Percentiles rank a stretch among this genome's conserved stretches.
Conservation (phyloP, 1,139 yeast species). For the Suhomyces kunorum region DNA sequence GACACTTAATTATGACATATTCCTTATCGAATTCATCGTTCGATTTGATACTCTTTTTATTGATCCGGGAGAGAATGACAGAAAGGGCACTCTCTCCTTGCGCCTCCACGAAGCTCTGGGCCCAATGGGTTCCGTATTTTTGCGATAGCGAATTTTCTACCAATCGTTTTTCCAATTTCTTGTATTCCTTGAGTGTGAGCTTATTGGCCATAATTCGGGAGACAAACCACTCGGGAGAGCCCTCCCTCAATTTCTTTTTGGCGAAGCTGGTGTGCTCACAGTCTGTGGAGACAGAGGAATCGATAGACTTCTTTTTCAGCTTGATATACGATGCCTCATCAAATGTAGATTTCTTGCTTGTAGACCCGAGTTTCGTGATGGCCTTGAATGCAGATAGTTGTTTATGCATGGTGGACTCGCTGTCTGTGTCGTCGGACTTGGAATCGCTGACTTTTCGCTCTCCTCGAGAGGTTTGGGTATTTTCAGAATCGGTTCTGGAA, state of each 20-base stretch:
- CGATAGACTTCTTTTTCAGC: slow-evolving; percentile 19
- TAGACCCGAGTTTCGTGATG: slow-evolving; percentile 16
- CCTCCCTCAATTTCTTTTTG: slow-evolving; percentile 35
- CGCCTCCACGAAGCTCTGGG: slow-evolving; percentile 33
- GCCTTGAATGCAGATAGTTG: slow-evolving; percentile 18
- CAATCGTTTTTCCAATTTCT: slow-evolving; percentile 38
- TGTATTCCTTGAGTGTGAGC: slow-evolving; percentile 36
- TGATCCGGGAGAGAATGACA: slow-evolving; percentile 41
- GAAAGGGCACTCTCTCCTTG: slow-evolving; percentile 51
- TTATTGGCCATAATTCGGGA: slow-evolving; percentile 39
- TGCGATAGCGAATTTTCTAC: slow-evolving; percentile 22
- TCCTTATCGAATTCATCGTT: slow-evolving; percentile 50
- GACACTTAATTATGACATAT: slow-evolving; percentile 39
- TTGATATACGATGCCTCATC: slow-evolving; percentile 15
- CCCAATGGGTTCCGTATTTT: slow-evolving; percentile 31
- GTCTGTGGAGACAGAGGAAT: slow-evolving; percentile 16
- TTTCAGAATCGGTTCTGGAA: slow-evolving; percentile 6
- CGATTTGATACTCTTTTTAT: slow-evolving; percentile 45
- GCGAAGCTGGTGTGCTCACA: slow-evolving; percentile 9
- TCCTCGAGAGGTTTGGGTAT: neutral
- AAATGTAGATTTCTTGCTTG: slow-evolving; percentile 16
- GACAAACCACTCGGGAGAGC: slow-evolving; percentile 48
- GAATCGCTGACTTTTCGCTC: slow-evolving; percentile 2
- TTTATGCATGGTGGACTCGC: slow-evolving; percentile 12
- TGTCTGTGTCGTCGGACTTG: slow-evolving; percentile 7